Percentiles rank a stretch among this genome's conserved stretches.
These are phyloP conservation scores for Fusarium sp. DNA, from an alignment of 2,329 filamentous ascomycete species.

Conservation along the genomic window DNA sequence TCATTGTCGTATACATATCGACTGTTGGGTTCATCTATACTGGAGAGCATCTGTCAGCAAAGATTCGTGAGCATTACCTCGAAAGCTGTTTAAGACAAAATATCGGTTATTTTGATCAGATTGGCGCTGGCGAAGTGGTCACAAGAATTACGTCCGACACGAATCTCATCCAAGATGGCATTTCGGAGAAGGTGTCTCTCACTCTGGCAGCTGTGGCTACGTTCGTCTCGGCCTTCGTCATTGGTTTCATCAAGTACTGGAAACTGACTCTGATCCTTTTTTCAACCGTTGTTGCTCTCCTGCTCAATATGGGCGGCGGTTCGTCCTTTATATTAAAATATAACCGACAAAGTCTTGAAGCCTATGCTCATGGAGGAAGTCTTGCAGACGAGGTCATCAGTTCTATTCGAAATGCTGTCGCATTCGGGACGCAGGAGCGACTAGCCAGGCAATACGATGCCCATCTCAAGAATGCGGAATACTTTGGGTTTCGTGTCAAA, in stretches of 20 bases:
- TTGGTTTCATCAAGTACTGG: slow-evolving; percentile 92
- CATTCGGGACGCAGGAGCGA: slow-evolving; percentile 92
- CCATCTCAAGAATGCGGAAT: slow-evolving; percentile 77
- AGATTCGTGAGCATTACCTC: slow-evolving; percentile 85
- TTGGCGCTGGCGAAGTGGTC: slow-evolving; percentile 92
- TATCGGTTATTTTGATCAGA: slow-evolving; percentile 91
- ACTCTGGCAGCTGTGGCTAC: slow-evolving; percentile 80
- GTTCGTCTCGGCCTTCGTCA: slow-evolving; percentile 88
- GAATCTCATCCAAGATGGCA: slow-evolving; percentile 91
- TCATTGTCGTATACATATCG: slow-evolving; percentile 76
- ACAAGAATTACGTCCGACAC: slow-evolving; percentile 95
- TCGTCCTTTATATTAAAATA: slow-evolving; percentile 81
- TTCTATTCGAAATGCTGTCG: slow-evolving; percentile 90
- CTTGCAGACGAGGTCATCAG: slow-evolving; percentile 95
- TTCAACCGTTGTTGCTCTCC: slow-evolving; percentile 81
- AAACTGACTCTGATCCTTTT: slow-evolving; percentile 89
- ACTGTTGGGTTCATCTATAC: slow-evolving; percentile 92
- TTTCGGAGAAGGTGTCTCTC: slow-evolving; percentile 87
- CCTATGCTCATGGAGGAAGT: slow-evolving; percentile 85
- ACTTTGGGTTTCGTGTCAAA: slow-evolving; percentile 81
- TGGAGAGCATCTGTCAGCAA: slow-evolving; percentile 80
- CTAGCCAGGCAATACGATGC: slow-evolving; percentile 86
- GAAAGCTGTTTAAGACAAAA: slow-evolving; percentile 86
- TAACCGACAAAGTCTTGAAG: slow-evolving; percentile 78
- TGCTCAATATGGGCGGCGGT: slow-evolving; percentile 78